Base-by-base conservation (phyloP, 176 grass and related monocot genomes). In the Triticum monococcum region DNA sequence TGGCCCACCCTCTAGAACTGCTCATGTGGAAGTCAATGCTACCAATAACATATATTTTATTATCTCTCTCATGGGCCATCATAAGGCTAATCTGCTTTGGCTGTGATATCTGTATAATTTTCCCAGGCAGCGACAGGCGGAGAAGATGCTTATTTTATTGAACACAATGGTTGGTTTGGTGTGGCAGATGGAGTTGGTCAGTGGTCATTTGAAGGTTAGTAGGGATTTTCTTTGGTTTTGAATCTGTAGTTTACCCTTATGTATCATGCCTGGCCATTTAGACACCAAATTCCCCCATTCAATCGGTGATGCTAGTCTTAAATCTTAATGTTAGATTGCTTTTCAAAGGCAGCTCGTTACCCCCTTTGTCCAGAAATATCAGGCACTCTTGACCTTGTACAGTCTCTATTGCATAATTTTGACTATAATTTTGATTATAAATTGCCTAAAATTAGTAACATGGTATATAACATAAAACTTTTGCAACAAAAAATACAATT, bases 181-280 rank as follows among this genome's bases (percentile, higher is more conserved):
- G 91, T 98, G 75, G 95, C 95, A 23, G 95, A 98, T 84, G 95
- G 95, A 87, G 95, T 98, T 78, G 95, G 95, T 83, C 95, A 98
- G 87, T 98, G 95, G 95, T 98, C 95, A 17, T 90, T 98, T 48
- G 86, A 98, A 95, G 95, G 95, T 95, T 87, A 81, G 31, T 43
- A 16, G 73, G 17, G 26, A 48, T 68, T 30, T 71, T 65, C 79
- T 14, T 33, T 72, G 8, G 26, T 35, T 41, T 48, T 73, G 84
- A 57, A 65, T 86, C 57, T 83, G 32, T 70, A 78, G 54, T 54
- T 48, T 59, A 80, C 8, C 56, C 50, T 68, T 82, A 63, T 69
- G 23, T 50, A 77, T 38, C 50, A 81, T 72, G 30, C n/a, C 9
- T 22, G 9, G 11, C 2, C 46, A 76, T 64, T 16, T 85, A 33